A percentile compares a stretch with the other conserved stretches of the same genome.
These are phyloP conservation scores for Debaryomyces castellii DNA, from an alignment of 805 yeast species.

Conservation along the genomic window DNA sequence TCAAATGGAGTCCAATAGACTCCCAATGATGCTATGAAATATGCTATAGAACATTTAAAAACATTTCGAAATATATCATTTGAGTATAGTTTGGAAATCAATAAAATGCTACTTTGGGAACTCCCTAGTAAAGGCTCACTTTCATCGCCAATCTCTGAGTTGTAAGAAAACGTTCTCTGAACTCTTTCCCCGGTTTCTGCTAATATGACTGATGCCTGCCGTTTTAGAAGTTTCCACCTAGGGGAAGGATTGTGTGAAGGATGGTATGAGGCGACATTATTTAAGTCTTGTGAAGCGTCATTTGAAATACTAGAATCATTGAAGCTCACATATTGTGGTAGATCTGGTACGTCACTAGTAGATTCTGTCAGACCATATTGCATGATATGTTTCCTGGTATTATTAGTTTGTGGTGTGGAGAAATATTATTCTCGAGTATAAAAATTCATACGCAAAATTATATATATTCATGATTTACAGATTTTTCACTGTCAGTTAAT, in stretches of 20 bases:
- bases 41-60: slow-evolving; percentile 71
- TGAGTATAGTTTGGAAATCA: slow-evolving; percentile 6
- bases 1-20: slow-evolving; percentile 59
- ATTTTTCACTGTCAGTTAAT: not conserved
- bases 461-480: not conserved
- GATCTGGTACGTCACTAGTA: not conserved
- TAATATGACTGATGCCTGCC: slow-evolving; percentile 36
- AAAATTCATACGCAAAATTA: not conserved
- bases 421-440: not conserved
- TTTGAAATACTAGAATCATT: not conserved
- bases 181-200: slow-evolving; percentile 41
- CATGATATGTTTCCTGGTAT: not conserved
- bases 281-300: not conserved
- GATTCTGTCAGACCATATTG: not conserved
- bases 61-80: slow-evolving; percentile 30
- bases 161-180: slow-evolving; percentile 29
- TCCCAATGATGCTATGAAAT: slow-evolving; percentile 68
- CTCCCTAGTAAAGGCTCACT: slow-evolving; percentile 4
- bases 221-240: slow-evolving; percentile 4
- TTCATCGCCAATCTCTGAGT: slow-evolving; percentile 14
- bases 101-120: not conserved
- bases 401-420: not conserved
- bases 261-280: not conserved
- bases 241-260: not conserved
- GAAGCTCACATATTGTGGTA: not conserved